phyloP scores from a whole-genome alignment of 2,329 filamentous ascomycete genomes.

The Neopestalotiopsis sp. region DNA sequence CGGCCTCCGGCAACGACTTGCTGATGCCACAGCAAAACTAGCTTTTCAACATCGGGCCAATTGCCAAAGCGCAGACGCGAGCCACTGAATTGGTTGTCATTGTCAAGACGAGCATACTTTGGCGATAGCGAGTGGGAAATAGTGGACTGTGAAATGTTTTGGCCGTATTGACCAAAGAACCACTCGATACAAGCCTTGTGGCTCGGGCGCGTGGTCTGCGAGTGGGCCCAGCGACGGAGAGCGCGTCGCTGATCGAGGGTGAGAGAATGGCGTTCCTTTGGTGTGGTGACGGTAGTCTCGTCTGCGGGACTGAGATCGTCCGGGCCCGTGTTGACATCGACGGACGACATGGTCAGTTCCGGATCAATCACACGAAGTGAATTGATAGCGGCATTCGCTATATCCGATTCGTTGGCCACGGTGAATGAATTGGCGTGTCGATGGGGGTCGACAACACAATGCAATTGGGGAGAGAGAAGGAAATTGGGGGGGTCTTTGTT shows the following conservation, averaged over 20 bases:
- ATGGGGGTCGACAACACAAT: conserved; percentile 3
- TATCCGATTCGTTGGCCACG: conserved; percentile 19
- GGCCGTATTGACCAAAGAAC: conserved; percentile 63
- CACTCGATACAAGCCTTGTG: conserved; percentile 69
- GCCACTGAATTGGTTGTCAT: conserved; percentile 66
- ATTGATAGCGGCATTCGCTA: conserved; percentile 16
- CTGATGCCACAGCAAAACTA: conserved; percentile 74
- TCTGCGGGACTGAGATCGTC: conserved; percentile 9
- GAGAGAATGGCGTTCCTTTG: conserved; percentile 62
- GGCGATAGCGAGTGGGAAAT: conserved; percentile 67
- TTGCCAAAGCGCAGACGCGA: conserved; percentile 68
- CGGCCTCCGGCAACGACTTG: conserved; percentile 56
- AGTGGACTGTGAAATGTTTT: conserved; percentile 67
- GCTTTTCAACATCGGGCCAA: conserved; percentile 76
- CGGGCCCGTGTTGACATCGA: conserved; percentile 12
- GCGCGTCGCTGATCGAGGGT: conserved; percentile 68
- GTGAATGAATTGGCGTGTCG: conserved; percentile 13
- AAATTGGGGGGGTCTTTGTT: neutral
- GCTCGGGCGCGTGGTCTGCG: conserved; percentile 60
- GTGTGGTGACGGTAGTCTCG: conserved; percentile 26
- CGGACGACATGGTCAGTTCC: conserved; percentile 18
- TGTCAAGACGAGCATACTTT: conserved; percentile 67
- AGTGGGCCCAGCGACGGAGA: conserved; percentile 64
- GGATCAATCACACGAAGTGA: conserved; percentile 16
- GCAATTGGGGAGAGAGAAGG: conserved; percentile 7